Percentiles rank a stretch among this genome's conserved stretches.
Conservation (phyloP, 2,329 filamentous ascomycete genomes). For the Diaporthe sp. region DNA sequence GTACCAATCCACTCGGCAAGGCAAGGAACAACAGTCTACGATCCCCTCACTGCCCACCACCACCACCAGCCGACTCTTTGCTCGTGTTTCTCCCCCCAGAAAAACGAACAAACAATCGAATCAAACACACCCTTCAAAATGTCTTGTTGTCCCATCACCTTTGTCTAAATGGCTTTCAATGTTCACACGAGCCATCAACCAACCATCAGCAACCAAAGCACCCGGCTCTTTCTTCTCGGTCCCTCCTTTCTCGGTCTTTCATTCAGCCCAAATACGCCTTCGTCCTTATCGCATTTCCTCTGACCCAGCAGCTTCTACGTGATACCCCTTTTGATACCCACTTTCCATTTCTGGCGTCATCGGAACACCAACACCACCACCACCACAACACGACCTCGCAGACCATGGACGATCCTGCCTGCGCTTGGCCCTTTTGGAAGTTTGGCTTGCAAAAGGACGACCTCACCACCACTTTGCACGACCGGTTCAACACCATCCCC, state of each 20-base stretch:
- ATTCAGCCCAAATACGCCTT: constrained; percentile 34
- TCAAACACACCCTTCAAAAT: constrained; percentile 17
- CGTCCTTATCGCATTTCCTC: constrained; percentile 33
- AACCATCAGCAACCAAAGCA: constrained; percentile 36
- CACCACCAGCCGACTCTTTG: neutral
- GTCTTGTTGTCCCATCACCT: neutral
- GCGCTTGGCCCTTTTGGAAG: constrained; percentile 70
- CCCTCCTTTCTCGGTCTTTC: constrained; percentile 35
- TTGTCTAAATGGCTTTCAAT: constrained; percentile 47
- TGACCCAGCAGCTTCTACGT: constrained; percentile 32
- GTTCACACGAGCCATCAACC: constrained; percentile 39
- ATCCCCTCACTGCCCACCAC: neutral
- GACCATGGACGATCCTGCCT: constrained; percentile 64
- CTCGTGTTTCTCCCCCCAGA: neutral
- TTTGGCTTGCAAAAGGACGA: constrained; percentile 71
- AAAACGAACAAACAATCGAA: neutral
- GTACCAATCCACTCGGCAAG: neutral
- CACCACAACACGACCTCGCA: neutral
- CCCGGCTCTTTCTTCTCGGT: constrained; percentile 41
- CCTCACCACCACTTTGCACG: constrained; percentile 66
- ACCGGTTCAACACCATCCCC: constrained; percentile 69
- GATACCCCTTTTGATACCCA: constrained; percentile 35
- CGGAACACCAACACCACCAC: neutral
- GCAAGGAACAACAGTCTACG: constrained; percentile 21
- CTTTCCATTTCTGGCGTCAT: constrained; percentile 21